These are phyloP conservation scores for Penicillium occitanis DNA, from an alignment of 2,329 filamentous ascomycete genomes.

Conservation along the genomic window DNA sequence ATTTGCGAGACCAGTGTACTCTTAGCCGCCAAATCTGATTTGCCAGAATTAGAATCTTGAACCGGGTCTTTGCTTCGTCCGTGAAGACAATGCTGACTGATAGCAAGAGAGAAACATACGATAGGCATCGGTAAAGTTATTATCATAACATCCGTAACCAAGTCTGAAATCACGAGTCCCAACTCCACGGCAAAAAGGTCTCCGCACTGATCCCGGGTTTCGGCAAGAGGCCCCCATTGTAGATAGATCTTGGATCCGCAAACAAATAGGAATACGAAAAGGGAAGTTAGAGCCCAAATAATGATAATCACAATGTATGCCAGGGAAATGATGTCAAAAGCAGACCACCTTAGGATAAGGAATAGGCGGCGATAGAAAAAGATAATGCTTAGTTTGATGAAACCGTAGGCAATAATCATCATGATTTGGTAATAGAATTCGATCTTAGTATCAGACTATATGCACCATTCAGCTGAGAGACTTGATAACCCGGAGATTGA, in stretches of 20 bases:
- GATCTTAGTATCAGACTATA: neutral
- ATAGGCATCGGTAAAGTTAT: neutral
- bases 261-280: neutral
- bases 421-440: neutral
- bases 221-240: neutral
- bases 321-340: neutral
- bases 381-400: neutral
- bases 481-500: neutral
- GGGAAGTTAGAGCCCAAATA: neutral
- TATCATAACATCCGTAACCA: neutral
- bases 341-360: neutral
- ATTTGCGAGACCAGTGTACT: neutral
- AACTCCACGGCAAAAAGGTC: neutral
- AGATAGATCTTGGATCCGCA: neutral
- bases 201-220: neutral
- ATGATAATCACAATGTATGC: neutral
- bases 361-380: neutral
- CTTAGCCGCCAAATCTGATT: neutral
- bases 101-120: neutral
- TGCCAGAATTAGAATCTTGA: neutral
- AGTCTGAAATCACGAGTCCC: neutral
- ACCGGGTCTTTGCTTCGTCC: neutral
- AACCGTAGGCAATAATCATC: neutral
- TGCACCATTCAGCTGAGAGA: neutral
- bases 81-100: neutral